phyloP scores from a whole-genome alignment of 2,329 filamentous ascomycete genomes.

The Emmonsia crescens region DNA sequence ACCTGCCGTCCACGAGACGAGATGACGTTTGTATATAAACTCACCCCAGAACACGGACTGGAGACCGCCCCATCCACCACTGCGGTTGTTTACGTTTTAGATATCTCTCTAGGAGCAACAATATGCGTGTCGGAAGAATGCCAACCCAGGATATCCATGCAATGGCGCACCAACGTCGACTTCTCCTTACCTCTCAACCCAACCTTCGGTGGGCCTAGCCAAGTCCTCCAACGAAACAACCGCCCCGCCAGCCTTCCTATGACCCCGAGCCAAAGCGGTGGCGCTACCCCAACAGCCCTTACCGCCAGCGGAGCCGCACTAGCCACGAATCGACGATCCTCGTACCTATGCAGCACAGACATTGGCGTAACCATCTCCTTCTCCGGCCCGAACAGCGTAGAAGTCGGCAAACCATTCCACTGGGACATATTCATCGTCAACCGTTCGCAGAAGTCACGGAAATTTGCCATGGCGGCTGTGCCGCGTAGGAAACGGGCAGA shows the following conservation, averaged over 20 bases:
- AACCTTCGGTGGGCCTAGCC: slow-evolving; percentile 36
- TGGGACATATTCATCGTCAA: slow-evolving; percentile 52
- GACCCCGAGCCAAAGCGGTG: slow-evolving; percentile 15
- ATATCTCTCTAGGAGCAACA: slow-evolving; percentile 36
- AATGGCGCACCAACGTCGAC: slow-evolving; percentile 40
- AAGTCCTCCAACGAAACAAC: slow-evolving; percentile 35
- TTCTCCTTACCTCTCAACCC: slow-evolving; percentile 39
- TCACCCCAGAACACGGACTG: slow-evolving; percentile 31
- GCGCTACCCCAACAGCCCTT: slow-evolving; percentile 3
- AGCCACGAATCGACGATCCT: slow-evolving; percentile 20
- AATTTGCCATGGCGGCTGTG: slow-evolving; percentile 45
- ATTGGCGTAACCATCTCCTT: slow-evolving; percentile 46
- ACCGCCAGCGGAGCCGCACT: slow-evolving; percentile 5
- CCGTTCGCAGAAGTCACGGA: slow-evolving; percentile 41
- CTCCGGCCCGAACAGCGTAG: slow-evolving; percentile 39
- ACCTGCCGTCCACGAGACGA: slow-evolving; percentile 44
- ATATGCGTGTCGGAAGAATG: slow-evolving; percentile 33
- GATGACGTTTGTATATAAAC: slow-evolving; percentile 46
- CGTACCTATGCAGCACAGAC: slow-evolving; percentile 27
- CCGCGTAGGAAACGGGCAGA: slow-evolving; percentile 38
- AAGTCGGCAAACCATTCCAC: slow-evolving; percentile 43
- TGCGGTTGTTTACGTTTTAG: slow-evolving; percentile 31
- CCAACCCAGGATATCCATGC: slow-evolving; percentile 36
- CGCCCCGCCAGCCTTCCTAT: slow-evolving; percentile 36
- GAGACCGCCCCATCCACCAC: slow-evolving; percentile 29